These are phyloP conservation scores for Pigoraptor vietnamica DNA, from an alignment of 78 protist genomes.

Conservation along the genomic window DNA sequence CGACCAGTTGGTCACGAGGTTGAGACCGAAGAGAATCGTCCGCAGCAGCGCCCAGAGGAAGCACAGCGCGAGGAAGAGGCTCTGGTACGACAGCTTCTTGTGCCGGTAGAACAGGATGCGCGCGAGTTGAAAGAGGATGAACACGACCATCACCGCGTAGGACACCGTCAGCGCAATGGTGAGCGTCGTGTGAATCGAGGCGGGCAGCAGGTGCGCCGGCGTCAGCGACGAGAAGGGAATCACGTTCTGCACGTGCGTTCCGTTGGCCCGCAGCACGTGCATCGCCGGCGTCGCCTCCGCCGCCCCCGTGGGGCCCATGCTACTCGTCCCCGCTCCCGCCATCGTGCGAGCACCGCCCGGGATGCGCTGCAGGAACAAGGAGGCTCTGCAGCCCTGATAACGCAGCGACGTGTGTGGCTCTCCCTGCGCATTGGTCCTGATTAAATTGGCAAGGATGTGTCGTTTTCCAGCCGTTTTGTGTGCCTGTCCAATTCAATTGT, in stretches of 20 bases:
- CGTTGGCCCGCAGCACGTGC: background rate
- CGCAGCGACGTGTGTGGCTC: too few relatives aligned
- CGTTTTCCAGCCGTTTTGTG: too few relatives aligned
- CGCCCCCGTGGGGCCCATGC: too few relatives aligned
- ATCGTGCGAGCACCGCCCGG: too few relatives aligned
- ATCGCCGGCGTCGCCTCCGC: background rate
- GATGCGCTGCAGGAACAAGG: too few relatives aligned
- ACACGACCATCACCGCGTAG: background rate
- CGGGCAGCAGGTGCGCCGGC: background rate
- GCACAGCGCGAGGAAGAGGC: background rate
- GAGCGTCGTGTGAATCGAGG: background rate
- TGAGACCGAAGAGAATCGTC: background rate
- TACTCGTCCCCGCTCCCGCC: too few relatives aligned
- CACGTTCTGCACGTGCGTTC: background rate
- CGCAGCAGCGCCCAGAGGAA: background rate
- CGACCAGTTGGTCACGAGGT: background rate
- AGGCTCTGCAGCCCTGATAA: too few relatives aligned
- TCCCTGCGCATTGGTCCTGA: too few relatives aligned
- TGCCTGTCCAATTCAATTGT: too few relatives aligned
- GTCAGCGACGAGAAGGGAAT: background rate
- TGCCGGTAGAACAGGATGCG: background rate
- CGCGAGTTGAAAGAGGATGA: background rate
- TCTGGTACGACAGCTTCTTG: background rate
- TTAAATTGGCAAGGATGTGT: too few relatives aligned
- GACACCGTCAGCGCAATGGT: background rate